Conservation (phyloP, 805 yeast genomes). For the Wickerhamomyces canadensis region DNA sequence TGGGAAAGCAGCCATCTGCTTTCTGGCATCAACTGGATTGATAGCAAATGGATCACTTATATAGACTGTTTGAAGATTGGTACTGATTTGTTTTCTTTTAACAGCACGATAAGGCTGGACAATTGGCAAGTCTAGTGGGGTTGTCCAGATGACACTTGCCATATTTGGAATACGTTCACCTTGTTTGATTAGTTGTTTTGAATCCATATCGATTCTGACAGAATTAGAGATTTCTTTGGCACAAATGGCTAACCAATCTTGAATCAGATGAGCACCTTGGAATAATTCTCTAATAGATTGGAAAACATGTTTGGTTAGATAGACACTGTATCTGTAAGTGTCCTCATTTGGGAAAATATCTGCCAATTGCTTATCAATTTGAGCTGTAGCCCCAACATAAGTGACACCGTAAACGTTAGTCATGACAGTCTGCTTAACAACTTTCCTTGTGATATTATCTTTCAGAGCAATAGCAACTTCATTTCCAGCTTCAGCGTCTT, state of each 20-base stretch:
- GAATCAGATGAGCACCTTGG: constrained; percentile 89
- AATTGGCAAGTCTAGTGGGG: constrained; percentile 91
- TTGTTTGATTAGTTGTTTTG: constrained; percentile 32
- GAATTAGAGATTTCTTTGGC: constrained; percentile 79
- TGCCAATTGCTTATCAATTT: constrained; percentile 72
- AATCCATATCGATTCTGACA: constrained; percentile 58
- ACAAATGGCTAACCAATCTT: constrained; percentile 91
- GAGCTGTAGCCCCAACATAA: constrained; percentile 85
- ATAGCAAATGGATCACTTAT: constrained; percentile 85
- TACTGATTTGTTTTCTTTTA: constrained; percentile 60
- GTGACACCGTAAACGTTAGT: constrained; percentile 98
- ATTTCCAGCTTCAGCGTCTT: constrained; percentile 48
- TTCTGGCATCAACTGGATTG: constrained; percentile 77
- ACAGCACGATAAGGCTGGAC: constrained; percentile 91
- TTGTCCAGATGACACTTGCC: constrained; percentile 95
- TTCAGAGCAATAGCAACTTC: constrained; percentile 40
- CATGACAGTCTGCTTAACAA: constrained; percentile 97
- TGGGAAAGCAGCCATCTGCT: constrained; percentile 90
- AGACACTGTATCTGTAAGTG: constrained; percentile 47
- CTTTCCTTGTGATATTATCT: constrained; percentile 72
- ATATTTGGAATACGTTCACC: constrained; percentile 56
- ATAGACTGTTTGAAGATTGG: constrained; percentile 82
- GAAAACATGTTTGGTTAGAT: constrained; percentile 74
- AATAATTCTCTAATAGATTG: constrained; percentile 80
- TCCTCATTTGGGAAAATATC: constrained; percentile 48